A percentile compares a stretch with the other conserved stretches of the same genome.
These are phyloP conservation scores for Leishmania tarentolae DNA, from an alignment of 208 protist species.

Conservation along the genomic window DNA sequence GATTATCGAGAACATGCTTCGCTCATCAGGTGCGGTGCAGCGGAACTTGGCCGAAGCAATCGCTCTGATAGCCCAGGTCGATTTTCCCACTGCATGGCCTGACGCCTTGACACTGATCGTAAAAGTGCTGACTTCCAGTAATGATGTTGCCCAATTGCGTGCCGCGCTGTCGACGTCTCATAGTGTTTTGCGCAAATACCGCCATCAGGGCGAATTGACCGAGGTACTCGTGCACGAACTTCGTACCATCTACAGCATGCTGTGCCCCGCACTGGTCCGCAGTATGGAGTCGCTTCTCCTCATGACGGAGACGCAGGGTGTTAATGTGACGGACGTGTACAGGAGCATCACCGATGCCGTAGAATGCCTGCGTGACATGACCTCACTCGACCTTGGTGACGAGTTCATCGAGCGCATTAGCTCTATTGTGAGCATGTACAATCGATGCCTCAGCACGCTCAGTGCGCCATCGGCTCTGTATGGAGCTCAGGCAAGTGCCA, in stretches of 20 bases:
- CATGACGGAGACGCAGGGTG: slow-evolving; percentile 17
- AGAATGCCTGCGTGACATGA: slow-evolving; percentile 85
- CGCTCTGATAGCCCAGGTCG: slow-evolving; percentile 82
- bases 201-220: slow-evolving; percentile 54
- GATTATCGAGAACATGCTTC: slow-evolving; percentile 73
- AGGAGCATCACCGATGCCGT: slow-evolving; percentile 60
- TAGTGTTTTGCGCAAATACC: slow-evolving; percentile 93
- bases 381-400: slow-evolving; percentile 93
- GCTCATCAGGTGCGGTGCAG: slow-evolving; percentile 53
- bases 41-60: slow-evolving; percentile 91
- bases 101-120: slow-evolving; percentile 78
- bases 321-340: slow-evolving; percentile 33
- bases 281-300: slow-evolving; percentile 29
- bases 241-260: slow-evolving; percentile 58
- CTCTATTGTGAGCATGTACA: slow-evolving; percentile 63
- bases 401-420: slow-evolving; percentile 92
- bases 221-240: slow-evolving; percentile 65
- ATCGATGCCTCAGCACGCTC: slow-evolving; percentile 59
- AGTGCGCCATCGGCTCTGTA: slow-evolving; percentile 22
- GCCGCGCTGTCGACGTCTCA: slow-evolving; percentile 86
- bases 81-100: slow-evolving; percentile 93
- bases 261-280: slow-evolving; percentile 40
- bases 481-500: background rate
- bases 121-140: slow-evolving; percentile 33
- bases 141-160: slow-evolving; percentile 37